These are phyloP conservation scores for Aquilaria malaccensis DNA, from an alignment of 345 rosid genomes.

Conservation along the genomic window DNA sequence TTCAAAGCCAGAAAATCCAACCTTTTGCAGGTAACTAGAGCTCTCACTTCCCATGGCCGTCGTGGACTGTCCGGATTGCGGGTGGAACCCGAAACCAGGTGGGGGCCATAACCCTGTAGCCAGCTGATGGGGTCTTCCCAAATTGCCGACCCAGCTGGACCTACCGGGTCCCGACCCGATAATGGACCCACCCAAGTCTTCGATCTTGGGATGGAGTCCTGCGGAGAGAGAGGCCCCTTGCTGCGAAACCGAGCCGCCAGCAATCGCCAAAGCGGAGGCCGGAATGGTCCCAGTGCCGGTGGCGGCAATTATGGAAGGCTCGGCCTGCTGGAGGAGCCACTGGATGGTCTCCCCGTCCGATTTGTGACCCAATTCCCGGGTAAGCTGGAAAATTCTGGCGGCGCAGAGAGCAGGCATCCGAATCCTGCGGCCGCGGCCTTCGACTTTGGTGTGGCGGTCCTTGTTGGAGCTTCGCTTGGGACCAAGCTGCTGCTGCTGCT, in stretches of 20 bases:
- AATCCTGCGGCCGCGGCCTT: conserved; percentile 89
- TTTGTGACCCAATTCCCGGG: conserved; percentile 96
- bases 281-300: conserved; percentile 97
- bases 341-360: conserved; percentile 97
- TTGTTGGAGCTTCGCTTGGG: conserved; percentile 92
- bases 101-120: conserved; percentile 72
- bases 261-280: conserved; percentile 75
- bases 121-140: conserved; percentile 58
- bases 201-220: conserved; percentile 68
- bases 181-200: conserved; percentile 53
- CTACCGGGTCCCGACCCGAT: conserved; percentile 42
- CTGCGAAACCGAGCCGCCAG: conserved; percentile 55
- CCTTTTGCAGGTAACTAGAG: conserved; percentile 46
- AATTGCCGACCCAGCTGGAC: conserved; percentile 56
- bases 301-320: conserved; percentile 85
- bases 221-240: conserved; percentile 54
- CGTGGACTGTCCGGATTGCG: conserved; percentile 42
- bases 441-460: conserved; percentile 94
- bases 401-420: conserved; percentile 99
- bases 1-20: conserved; percentile 80
- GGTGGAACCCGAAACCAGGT: conserved; percentile 58
- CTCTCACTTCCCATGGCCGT: conserved; percentile 45
- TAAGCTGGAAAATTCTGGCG: conserved; percentile 91
- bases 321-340: conserved; percentile 94
- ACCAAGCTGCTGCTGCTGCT: conserved; percentile 45